Evolutionary conservation across 495 filamentous ascomycete species (phyloP).

Genomic region (Tuber aestivum): DNA sequence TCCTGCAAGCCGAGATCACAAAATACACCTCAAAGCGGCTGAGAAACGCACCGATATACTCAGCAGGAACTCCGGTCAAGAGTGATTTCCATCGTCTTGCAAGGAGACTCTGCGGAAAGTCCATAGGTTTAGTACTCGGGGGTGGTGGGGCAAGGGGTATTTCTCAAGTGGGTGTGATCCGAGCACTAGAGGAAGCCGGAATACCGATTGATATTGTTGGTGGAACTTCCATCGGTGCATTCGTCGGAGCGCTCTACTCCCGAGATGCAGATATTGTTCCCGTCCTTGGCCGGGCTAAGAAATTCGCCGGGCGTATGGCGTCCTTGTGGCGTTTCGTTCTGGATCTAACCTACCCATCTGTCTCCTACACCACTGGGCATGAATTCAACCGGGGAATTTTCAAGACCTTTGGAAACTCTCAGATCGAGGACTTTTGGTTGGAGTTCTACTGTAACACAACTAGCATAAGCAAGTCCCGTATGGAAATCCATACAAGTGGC

Average conservation of each 20-base stretch:
- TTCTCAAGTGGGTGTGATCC: slow-evolving; percentile 84
- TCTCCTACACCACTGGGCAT: slow-evolving; percentile 92
- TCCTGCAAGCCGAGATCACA: slow-evolving; percentile 91
- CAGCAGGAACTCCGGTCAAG: slow-evolving; percentile 85
- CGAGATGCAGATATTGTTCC: slow-evolving; percentile 94
- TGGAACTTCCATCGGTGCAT: slow-evolving; percentile 95
- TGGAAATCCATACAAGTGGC: slow-evolving; percentile 86
- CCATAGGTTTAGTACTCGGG: slow-evolving; percentile 87
- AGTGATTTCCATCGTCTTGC: slow-evolving; percentile 94
- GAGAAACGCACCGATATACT: slow-evolving; percentile 80
- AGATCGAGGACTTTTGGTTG: slow-evolving; percentile 98
- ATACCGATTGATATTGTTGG: slow-evolving; percentile 95
- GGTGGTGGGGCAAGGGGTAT: slow-evolving; percentile 90
- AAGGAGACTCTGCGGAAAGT: slow-evolving; percentile 84
- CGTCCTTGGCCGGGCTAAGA: slow-evolving; percentile 93
- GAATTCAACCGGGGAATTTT: slow-evolving; percentile 99
- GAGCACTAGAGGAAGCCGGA: slow-evolving; percentile 90
- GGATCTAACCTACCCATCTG: slow-evolving; percentile 87
- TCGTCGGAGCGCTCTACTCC: slow-evolving; percentile 91
- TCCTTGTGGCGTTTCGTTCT: slow-evolving; percentile 96
- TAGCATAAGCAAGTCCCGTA: slow-evolving; percentile 84
- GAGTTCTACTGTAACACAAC: slow-evolving; percentile 99
- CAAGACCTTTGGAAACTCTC: slow-evolving; percentile 91
- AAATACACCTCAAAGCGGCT: slow-evolving; percentile 89
- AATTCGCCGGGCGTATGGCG: slow-evolving; percentile 92